Base-by-base conservation (phyloP, 1,139 yeast genomes). In the Sugiyamaella grinbergsii region DNA sequence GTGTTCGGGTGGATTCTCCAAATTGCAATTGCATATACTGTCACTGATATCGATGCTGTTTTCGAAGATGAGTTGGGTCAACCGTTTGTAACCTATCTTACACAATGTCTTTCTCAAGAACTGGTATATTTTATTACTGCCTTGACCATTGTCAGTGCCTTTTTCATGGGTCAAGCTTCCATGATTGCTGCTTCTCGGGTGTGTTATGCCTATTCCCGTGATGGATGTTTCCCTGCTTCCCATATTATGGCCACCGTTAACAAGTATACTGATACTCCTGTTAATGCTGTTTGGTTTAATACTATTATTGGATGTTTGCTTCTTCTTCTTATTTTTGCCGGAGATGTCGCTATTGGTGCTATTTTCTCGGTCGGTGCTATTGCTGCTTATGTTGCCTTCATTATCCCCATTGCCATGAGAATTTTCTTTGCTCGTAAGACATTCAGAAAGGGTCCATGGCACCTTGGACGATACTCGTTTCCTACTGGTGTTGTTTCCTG, bases 281-380 rank as follows among this genome's bases (percentile, higher is more conserved):
- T 85, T 34, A 75, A 80, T 61, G 88, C 90, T 0, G 89, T 84
- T 29, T 78, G 85, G 82, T 70, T 80, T 57, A 82, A 83, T 65
- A 75, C 79, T 64, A 60, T 74, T 24, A 62, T 84, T 50, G 88
- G 86, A 32, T 78, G 79, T 61, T 72, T 81, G 24, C 69, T 80
- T 31, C 72, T 84, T 54, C 73, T 82, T 50, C 72, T 82, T 54
- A 74, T 83, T 63, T 82, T 84, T 69, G 85, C 85, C 28, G 88
- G 87, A 32, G 81, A 77, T 51, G 74, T 79, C 11, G 86, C 90
- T 39, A 81, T 85, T 60, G 84, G 82, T 38, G 91, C 93, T 43
- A 81, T 83, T 51, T 85, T 85, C 70, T 82, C 87, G 0, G 87
- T 84, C 34, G 89, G 89, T 47, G 91, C 89, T 50, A 83, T 83